Base-by-base conservation (phyloP, 805 yeast genomes). In the Blastobotrys chiropterorum region DNA sequence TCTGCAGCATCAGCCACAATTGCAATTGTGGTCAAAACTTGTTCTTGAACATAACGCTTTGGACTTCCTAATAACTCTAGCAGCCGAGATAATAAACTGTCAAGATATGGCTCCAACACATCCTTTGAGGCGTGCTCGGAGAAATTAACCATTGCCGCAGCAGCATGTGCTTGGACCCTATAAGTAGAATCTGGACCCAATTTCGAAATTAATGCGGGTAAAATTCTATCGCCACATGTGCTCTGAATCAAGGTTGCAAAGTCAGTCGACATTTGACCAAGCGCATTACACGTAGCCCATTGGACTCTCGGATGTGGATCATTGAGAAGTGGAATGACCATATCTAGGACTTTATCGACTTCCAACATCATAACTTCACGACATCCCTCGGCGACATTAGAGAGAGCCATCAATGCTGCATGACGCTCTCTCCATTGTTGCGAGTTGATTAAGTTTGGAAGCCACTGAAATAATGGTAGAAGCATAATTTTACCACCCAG, bases 301-400 rank as follows among this genome's bases (percentile, higher is more conserved):
- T 92, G 98, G 50, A 94, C 99, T 67, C 99, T 82, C 59, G 96
- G 84, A 64, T 94, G 97, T 3, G 80, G 79, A 68, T 94, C 98
- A 48, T 81, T 75, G 56, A 94, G 74, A n/a, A 85, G 74, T 2
- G 98, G 97, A 59, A 89, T 67, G 34, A 94, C 83, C 81, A 92
- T 76, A 61, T 87, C 95, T 58, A 94, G 72, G 45, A 94, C 81
- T 62, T 80, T 81, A 54, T 90, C 86, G 47, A 89, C 85, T 65
- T 90, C 96, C 31, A 79, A 73, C 46, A 87, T 85, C 69, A 94
- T 76, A 13, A 86, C 89, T 59, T 90, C 97, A 47, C 88, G 78
- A 70, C 98, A 92, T 48, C 99, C 99, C 72, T 94, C 99, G 40
- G 97, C 97, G 19, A 96, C 96, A 3, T 96, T 83, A 0, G 97